Evolutionary conservation across 2,329 filamentous ascomycete genomes (phyloP).

Genomic region (Magnaporthiopsis poae): DNA sequence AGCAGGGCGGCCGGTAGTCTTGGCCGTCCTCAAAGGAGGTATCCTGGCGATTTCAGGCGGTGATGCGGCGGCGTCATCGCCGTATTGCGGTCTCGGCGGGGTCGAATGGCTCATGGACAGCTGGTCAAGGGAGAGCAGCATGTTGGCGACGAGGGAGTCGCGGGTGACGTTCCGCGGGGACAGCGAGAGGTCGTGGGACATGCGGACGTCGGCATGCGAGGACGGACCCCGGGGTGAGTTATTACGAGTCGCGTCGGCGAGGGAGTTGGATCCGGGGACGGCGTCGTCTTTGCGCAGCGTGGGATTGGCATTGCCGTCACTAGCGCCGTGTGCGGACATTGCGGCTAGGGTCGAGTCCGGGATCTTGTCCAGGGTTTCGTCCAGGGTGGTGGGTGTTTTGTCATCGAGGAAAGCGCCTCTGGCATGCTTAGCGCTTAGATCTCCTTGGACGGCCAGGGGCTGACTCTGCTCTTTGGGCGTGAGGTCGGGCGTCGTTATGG

Average conservation of each 20-base stretch:
- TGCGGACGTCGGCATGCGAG: slow-evolving; percentile 30
- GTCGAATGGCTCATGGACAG: slow-evolving; percentile 48
- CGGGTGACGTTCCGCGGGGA: slow-evolving; percentile 60
- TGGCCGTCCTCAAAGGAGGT: slow-evolving; percentile 15
- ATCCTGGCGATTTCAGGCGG: slow-evolving; percentile 8
- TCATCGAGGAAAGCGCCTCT: slow-evolving; percentile 5
- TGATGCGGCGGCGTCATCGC: slow-evolving; percentile 22
- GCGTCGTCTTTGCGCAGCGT: neutral
- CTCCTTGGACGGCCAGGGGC: slow-evolving; percentile 15
- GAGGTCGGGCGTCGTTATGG: neutral
- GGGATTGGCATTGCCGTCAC: slow-evolving; percentile 11
- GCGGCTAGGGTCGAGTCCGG: neutral
- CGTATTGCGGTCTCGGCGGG: slow-evolving; percentile 22
- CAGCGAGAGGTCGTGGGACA: slow-evolving; percentile 80
- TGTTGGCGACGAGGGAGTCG: slow-evolving; percentile 88
- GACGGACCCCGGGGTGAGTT: slow-evolving; percentile 5
- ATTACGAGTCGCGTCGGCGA: neutral
- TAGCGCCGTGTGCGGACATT: slow-evolving; percentile 7
- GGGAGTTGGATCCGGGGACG: neutral
- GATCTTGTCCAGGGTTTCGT: neutral
- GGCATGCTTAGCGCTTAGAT: slow-evolving; percentile 5
- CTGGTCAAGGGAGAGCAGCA: slow-evolving; percentile 86
- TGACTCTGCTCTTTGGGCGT: slow-evolving; percentile 21
- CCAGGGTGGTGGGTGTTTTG: slow-evolving; percentile 6
- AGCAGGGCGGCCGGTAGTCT: slow-evolving; percentile 17